Base-by-base conservation (phyloP, 306 rosid genomes). In the Trifolium pratense region DNA sequence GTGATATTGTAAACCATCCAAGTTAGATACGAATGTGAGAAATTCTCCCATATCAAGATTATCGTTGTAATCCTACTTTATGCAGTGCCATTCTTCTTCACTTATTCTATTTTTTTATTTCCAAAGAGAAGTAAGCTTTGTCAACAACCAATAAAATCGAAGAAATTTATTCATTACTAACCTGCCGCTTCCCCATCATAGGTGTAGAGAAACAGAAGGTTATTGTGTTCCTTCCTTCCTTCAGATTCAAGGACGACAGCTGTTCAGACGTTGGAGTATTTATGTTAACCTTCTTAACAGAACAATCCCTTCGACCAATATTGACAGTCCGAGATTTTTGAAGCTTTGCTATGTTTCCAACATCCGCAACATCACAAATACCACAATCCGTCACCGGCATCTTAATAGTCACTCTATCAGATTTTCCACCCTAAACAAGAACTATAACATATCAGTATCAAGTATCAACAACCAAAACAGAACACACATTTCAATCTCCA, bases 221-320 rank as follows among this genome's bases (percentile, higher is more conserved):
- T 74, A 95, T 86, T 5, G 71, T 84, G 77, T 95, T 95, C 70
- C 80, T 86, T 72, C 99, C 99, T 69, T 95, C 96, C 80, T 83
- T 88, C 69, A 95, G 84, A 80, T 86, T 90, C 76, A 95, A 79
- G 70, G 97, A 95, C 37, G 87, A 91, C 73, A 95, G 74, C 77
- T 95, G 97, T 77, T 95, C 96, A 70, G 96, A 91, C 0, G 97
- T 88, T 51, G 99, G 99, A 59, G 85, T 60, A 52, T 67, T 79
- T 76, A 58, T 80, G 71, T 81, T 82, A 60, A 80, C 90, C 69
- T 68, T 79, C 74, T 83, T 83, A 71, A 73, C 78, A 43, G 85
- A 78, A 81, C 66, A 51, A 31, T 32, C 71, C 71, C 68, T 77
- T 36, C 66, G 76, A 66, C 62, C 87, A 18, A 66, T 20, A 75